phyloP scores from a whole-genome alignment of 805 yeast genomes.

The Sungouiozyma ichnusensis region DNA sequence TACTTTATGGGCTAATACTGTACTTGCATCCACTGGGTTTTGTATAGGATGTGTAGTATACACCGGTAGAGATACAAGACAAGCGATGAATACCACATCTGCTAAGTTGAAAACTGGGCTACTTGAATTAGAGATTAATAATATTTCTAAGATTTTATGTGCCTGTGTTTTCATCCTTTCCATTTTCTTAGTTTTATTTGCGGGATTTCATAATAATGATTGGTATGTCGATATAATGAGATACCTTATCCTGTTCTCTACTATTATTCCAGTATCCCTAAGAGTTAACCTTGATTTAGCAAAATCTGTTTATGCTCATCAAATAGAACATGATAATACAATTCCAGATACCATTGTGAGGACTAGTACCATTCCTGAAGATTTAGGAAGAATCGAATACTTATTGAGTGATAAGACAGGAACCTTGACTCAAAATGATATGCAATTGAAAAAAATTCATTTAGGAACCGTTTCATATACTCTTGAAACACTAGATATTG shows the following conservation, averaged over 20 bases:
- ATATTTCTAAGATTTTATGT: slow-evolving; percentile 79
- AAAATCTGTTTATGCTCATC: slow-evolving; percentile 89
- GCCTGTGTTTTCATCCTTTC: slow-evolving; percentile 74
- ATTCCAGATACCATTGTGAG: slow-evolving; percentile 87
- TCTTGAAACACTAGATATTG: slow-evolving; percentile 85
- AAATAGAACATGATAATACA: slow-evolving; percentile 76
- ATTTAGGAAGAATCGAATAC: slow-evolving; percentile 90
- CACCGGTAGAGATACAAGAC: slow-evolving; percentile 90
- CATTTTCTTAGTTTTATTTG: slow-evolving; percentile 63
- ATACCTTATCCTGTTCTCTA: slow-evolving; percentile 81
- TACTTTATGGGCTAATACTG: slow-evolving; percentile 97
- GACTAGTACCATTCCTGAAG: slow-evolving; percentile 97
- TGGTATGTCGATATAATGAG: slow-evolving; percentile 93
- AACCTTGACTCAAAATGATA: slow-evolving; percentile 93
- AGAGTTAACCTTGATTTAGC: slow-evolving; percentile 93
- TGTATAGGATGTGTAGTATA: slow-evolving; percentile 82
- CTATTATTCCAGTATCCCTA: slow-evolving; percentile 91
- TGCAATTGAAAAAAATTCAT: slow-evolving; percentile 91
- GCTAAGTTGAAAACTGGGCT: slow-evolving; percentile 84
- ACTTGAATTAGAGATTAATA: slow-evolving; percentile 83
- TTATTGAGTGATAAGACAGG: slow-evolving; percentile 92
- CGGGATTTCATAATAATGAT: slow-evolving; percentile 53
- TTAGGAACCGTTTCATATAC: slow-evolving; percentile 89
- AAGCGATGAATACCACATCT: slow-evolving; percentile 82
- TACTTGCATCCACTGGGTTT: slow-evolving; percentile 77